Conservation (phyloP, 2,329 filamentous ascomycete genomes). For the Ophiocordyceps camponoti-leonardi region DNA sequence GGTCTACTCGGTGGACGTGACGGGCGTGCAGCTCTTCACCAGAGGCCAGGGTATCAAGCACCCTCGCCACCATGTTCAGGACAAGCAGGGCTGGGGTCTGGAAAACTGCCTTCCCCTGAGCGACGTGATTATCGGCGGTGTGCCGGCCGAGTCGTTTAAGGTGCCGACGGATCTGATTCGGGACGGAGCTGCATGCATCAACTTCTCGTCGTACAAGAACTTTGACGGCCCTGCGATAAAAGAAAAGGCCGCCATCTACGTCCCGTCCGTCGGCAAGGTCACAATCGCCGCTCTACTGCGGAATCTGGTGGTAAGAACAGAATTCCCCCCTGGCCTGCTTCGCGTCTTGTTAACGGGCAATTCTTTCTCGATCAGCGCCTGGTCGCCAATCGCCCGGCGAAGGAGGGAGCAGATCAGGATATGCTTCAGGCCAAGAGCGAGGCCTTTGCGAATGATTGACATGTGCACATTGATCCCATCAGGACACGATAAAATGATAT, state of each 20-base stretch:
- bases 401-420: constrained; percentile 16
- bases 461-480: too few species aligned
- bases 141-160: constrained; percentile 78
- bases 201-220: constrained; percentile 93
- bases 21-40: constrained; percentile 81
- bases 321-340: too few species aligned
- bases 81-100: constrained; percentile 64
- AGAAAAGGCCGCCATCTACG: constrained; percentile 91
- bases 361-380: constrained; percentile 21
- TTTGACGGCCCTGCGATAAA: constrained; percentile 75
- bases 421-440: constrained; percentile 22
- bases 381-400: constrained; percentile 29
- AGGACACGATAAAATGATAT: too few species aligned
- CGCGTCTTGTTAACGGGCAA: background rate
- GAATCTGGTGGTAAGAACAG: constrained; percentile 58
- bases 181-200: constrained; percentile 93
- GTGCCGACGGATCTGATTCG: constrained; percentile 69
- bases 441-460: constrained; percentile 21
- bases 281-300: constrained; percentile 83
- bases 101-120: constrained; percentile 72
- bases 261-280: constrained; percentile 93
- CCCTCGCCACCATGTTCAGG: constrained; percentile 68
- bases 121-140: constrained; percentile 88
- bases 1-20: constrained; percentile 89
- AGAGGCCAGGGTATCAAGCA: constrained; percentile 77